These are phyloP conservation scores for Cutaneotrichosporon cutaneum DNA, from an alignment of 1,284 basidiomycete species.

Conservation along the genomic window DNA sequence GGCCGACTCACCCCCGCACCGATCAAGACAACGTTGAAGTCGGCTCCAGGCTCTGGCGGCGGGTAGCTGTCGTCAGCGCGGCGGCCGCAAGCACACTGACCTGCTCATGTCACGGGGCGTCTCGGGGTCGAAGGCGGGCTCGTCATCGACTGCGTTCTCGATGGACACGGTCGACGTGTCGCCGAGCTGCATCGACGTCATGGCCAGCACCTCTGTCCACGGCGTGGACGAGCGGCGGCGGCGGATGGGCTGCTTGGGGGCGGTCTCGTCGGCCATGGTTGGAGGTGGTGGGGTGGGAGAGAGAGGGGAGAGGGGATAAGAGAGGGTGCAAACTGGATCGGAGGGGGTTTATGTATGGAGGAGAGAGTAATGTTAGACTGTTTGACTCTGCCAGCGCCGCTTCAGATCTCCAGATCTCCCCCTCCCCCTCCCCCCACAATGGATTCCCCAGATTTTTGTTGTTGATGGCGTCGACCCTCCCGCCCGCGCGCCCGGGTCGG, in stretches of 20 bases:
- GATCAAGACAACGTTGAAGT: conserved; percentile 87
- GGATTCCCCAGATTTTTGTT: too few species aligned
- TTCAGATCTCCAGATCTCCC: too few species aligned
- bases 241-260: background rate
- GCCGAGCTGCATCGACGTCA: conserved; percentile 9
- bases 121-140: conserved; percentile 20
- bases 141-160: conserved; percentile 9
- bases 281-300: background rate
- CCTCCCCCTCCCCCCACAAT: too few species aligned
- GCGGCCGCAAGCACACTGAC: background rate
- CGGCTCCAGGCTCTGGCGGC: conserved; percentile 54
- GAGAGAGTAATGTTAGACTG: too few species aligned
- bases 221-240: conserved; percentile 10
- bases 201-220: conserved; percentile 19
- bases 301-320: too few species aligned
- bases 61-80: conserved; percentile 2
- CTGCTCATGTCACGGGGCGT: conserved; percentile 16
- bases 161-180: conserved; percentile 1
- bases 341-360: background rate
- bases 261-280: background rate
- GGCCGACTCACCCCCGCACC: conserved; percentile 71
- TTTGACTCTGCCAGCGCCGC: too few species aligned
- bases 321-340: background rate
- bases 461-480: too few species aligned
- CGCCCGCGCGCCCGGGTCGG: too few species aligned